Evolutionary conservation across 2,329 filamentous ascomycete genomes (phyloP).

Genomic region (Tetracladium maxilliforme): DNA sequence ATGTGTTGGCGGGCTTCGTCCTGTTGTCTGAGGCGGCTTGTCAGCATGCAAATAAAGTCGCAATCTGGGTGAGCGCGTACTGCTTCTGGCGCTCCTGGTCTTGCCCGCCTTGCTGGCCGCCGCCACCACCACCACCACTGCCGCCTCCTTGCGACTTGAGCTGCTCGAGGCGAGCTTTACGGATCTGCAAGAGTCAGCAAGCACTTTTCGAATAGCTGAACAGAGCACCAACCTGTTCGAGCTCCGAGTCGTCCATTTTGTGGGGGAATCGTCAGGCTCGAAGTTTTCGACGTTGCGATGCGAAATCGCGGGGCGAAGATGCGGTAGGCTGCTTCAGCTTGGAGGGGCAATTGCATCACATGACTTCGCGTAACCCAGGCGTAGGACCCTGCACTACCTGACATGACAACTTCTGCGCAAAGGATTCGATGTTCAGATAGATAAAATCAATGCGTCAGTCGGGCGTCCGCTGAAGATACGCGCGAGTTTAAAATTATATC

Average conservation of each 20-base stretch:
- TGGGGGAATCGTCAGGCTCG: background rate
- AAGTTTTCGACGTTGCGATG: background rate
- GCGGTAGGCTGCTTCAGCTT: background rate
- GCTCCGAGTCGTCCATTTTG: conserved; percentile 49
- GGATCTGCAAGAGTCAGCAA: conserved; percentile 43
- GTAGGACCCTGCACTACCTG: too few species aligned
- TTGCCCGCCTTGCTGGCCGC: conserved; percentile 28
- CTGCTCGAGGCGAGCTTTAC: conserved; percentile 84
- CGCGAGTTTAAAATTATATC: too few species aligned
- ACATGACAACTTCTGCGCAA: too few species aligned
- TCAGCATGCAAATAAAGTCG: conserved; percentile 7
- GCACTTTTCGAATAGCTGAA: background rate
- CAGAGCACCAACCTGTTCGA: conserved; percentile 36
- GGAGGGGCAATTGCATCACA: too few species aligned
- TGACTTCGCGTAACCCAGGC: too few species aligned
- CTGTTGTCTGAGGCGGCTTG: conserved; percentile 23
- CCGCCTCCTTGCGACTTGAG: conserved; percentile 60
- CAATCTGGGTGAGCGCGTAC: conserved; percentile 23
- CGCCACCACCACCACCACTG: conserved; percentile 28
- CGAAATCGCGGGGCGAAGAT: background rate
- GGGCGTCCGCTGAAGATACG: too few species aligned
- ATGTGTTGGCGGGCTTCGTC: conserved; percentile 63
- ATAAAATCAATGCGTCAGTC: too few species aligned
- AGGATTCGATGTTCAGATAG: too few species aligned
- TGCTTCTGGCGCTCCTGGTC: conserved; percentile 49